Evolutionary conservation across 257 asterid genomes (phyloP).

Genomic region (Solanum rostratum): DNA sequence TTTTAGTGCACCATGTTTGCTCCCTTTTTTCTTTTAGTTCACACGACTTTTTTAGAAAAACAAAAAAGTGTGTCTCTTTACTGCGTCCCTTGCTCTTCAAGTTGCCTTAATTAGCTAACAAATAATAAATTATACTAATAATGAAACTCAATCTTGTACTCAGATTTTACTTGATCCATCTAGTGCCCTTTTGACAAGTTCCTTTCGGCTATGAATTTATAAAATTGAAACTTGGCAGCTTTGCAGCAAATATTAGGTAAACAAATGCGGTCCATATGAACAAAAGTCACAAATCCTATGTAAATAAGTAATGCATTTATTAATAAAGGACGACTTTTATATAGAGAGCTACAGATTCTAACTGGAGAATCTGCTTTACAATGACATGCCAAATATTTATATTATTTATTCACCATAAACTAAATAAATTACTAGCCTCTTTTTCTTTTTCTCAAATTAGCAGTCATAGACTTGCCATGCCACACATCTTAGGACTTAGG

Average conservation of each 20-base stretch:
- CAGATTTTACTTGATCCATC: neutral
- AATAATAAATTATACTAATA: neutral
- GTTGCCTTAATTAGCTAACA: conserved; percentile 5
- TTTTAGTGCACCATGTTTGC: no score
- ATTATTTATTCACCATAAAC: conserved; percentile 9
- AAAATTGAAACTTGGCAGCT: neutral
- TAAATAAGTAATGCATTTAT: conserved; percentile 5
- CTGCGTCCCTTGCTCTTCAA: conserved; percentile 2
- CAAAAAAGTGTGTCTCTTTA: neutral
- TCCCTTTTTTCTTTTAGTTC: neutral
- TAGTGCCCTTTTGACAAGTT: conserved; percentile 1
- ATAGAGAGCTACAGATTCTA: conserved; percentile 7
- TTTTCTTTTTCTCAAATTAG: neutral
- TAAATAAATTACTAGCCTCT: neutral
- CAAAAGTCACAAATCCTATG: neutral
- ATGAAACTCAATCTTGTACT: neutral
- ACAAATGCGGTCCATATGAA: neutral
- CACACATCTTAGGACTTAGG: neutral
- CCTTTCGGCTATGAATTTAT: neutral
- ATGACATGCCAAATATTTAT: neutral
- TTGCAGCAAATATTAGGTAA: conserved; percentile 1
- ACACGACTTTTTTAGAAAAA: neutral
- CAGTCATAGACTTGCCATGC: neutral
- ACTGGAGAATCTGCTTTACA: conserved; percentile 24
- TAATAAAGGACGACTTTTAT: conserved; percentile 1